A percentile compares a stretch with the other conserved stretches of the same genome.
These are phyloP conservation scores for Fusarium staphyleae DNA, from an alignment of 2,329 filamentous ascomycete species.

Conservation along the genomic window DNA sequence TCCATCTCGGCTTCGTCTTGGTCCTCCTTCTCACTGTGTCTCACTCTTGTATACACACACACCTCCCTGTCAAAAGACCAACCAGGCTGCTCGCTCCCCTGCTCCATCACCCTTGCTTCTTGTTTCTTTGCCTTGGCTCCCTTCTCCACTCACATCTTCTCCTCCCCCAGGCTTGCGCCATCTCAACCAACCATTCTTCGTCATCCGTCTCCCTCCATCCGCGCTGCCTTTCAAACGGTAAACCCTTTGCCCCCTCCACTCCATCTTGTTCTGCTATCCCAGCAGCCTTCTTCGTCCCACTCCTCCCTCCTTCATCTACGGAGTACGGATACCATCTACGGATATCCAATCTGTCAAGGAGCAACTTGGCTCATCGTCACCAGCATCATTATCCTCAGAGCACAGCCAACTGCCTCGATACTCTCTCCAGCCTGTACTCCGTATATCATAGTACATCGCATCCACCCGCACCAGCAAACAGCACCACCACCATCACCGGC, in stretches of 20 bases:
- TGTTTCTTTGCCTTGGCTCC: conserved; percentile 29
- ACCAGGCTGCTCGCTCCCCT: conserved; percentile 28
- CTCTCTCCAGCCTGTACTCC: conserved; percentile 8
- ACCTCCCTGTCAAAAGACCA: conserved; percentile 13
- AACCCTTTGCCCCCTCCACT: conserved; percentile 31
- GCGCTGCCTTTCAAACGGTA: conserved; percentile 41
- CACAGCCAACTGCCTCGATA: conserved; percentile 12
- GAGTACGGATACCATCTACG: conserved; percentile 29
- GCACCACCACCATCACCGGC: conserved; percentile 1
- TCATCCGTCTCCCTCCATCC: conserved; percentile 45
- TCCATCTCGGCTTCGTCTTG: conserved; percentile 11
- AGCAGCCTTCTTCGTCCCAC: conserved; percentile 37
- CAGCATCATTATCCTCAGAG: conserved; percentile 17
- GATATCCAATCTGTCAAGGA: conserved; percentile 31
- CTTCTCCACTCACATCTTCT: conserved; percentile 26
- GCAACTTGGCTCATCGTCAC: conserved; percentile 20
- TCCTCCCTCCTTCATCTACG: conserved; percentile 34
- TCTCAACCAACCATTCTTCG: conserved; percentile 46
- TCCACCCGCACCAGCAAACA: conserved; percentile 4
- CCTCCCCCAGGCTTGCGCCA: conserved; percentile 40
- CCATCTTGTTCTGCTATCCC: conserved; percentile 35
- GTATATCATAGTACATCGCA: conserved; percentile 13
- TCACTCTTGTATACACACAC: conserved; percentile 27
- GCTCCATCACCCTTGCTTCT: conserved; percentile 30
- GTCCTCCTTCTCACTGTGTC: conserved; percentile 20